Evolutionary conservation across 495 filamentous ascomycete genomes (phyloP).

Genomic region (Podospora pseudoanserina): DNA sequence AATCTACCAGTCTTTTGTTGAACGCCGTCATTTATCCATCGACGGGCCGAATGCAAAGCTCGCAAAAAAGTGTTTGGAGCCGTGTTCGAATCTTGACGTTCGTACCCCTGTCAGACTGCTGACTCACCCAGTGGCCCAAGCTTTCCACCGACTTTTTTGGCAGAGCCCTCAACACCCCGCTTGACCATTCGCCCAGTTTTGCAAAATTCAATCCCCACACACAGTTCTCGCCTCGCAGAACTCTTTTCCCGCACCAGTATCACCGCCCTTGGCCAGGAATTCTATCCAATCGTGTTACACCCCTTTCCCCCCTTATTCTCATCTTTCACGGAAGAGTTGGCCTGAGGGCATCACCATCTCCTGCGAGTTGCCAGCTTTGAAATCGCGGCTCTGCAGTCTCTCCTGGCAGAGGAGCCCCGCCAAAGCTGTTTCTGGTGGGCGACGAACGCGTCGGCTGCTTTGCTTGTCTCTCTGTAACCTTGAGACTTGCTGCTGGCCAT

Average conservation of each 20-base stretch:
- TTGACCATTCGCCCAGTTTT: conserved; percentile 25
- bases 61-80: neutral
- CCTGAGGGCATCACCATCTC: neutral
- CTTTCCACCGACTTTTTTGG: conserved; percentile 12
- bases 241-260: conserved; percentile 29
- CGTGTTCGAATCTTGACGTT: conserved; percentile 21
- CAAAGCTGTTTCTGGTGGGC: conserved; percentile 20
- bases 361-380: neutral
- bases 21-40: neutral
- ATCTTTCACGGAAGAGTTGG: neutral
- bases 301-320: conserved; percentile 11
- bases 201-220: conserved; percentile 14
- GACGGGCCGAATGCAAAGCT: neutral
- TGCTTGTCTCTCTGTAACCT: neutral
- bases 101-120: conserved; percentile 3
- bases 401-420: neutral
- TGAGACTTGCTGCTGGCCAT: neutral
- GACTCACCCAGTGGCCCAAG: conserved; percentile 24
- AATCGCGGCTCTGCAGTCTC: neutral
- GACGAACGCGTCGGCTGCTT: conserved; percentile 19
- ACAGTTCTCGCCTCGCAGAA: conserved; percentile 13
- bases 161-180: conserved; percentile 24
- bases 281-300: conserved; percentile 35
- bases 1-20: neutral
- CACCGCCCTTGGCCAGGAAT: conserved; percentile 16